Evolutionary conservation across 768 basidiomycete genomes (phyloP), one percentile per base, ranked within the genome.

Genomic region (Mrakia gelida): DNA sequence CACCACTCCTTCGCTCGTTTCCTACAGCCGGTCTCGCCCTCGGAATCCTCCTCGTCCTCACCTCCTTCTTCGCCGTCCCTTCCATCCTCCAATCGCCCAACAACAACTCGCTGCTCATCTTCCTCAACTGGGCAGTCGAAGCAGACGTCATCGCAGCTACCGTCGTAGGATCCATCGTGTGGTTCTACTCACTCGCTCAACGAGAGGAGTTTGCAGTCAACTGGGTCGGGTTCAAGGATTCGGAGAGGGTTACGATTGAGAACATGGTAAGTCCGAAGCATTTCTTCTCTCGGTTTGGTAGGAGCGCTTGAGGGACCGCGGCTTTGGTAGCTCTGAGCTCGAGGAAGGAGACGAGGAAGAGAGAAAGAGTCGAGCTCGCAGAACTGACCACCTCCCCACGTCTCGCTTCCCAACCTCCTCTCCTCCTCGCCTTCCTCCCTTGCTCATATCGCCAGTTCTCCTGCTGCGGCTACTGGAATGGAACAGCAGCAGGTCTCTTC

Each of bases 381-480:
- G 15, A 45, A 15, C 45, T 45, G 45, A 45, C 15, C 15, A 45
- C 9, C n/a, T n/a, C n/a, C n/a, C 45, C 45, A 45, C 45, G 45
- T 45, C 45, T 45, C 45, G 45, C 45, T 45, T 45, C 45, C 45
- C 45, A 7, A 45, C 45, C 45, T 45, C 45, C 5, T 45, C 45
- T 21, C 23, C 26, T 21, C 23, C 26, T 54, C 32, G 0, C 32
- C 30, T 13, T 41, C 43, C 26, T 26, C 38, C 43, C 56, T 59
- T 73, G 67, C 67, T 26, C 16, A 13, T 18, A 28, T 49, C 56
- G 8, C 21, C 77, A 95, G 93, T 87, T 93, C 81, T 83, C 85
- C 76, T 95, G 94, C 85, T 96, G 94, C 81, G 94, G 94, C 26
- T 96, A 94, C 84, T 84, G 82, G 77, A 89, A 88, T 80, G 88